These are phyloP conservation scores for Sicyos edulis DNA, from an alignment of 306 rosid species.

Conservation along the genomic window DNA sequence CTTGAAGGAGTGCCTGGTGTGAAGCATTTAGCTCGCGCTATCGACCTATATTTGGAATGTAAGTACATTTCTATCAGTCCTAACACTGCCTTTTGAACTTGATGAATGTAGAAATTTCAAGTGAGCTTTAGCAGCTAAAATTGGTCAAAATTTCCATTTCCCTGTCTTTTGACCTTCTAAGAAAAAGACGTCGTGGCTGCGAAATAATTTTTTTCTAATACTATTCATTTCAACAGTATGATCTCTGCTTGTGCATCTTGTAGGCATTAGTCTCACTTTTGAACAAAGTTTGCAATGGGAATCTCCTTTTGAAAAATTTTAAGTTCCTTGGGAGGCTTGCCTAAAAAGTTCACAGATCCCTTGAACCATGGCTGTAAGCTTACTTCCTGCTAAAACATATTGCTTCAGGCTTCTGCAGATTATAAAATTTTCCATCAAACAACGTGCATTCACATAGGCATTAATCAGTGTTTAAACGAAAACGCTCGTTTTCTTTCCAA, in stretches of 20 bases:
- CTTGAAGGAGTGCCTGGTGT: constrained; percentile 77
- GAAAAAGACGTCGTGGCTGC: background rate
- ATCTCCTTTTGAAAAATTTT: background rate
- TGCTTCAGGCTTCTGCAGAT: background rate
- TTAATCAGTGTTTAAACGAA: background rate
- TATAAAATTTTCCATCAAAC: background rate
- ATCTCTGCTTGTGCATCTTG: background rate
- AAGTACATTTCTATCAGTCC: constrained; percentile 29
- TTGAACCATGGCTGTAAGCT: constrained; percentile 3
- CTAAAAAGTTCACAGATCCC: constrained; percentile 1
- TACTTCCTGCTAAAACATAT: constrained; percentile 6
- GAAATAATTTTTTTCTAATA: background rate
- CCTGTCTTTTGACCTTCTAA: background rate
- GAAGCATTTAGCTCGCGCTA: constrained; percentile 79
- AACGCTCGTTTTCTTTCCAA: background rate
- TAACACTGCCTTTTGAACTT: background rate
- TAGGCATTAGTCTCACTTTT: background rate
- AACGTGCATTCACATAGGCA: background rate
- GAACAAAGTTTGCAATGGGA: background rate
- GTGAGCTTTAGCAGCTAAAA: background rate
- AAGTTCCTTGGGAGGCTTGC: background rate
- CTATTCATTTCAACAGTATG: background rate
- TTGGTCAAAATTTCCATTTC: background rate
- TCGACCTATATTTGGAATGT: constrained; percentile 86
- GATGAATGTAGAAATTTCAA: background rate